Evolutionary conservation across 345 rosid species (phyloP).

Genomic region (Aquilaria yunnanensis): DNA sequence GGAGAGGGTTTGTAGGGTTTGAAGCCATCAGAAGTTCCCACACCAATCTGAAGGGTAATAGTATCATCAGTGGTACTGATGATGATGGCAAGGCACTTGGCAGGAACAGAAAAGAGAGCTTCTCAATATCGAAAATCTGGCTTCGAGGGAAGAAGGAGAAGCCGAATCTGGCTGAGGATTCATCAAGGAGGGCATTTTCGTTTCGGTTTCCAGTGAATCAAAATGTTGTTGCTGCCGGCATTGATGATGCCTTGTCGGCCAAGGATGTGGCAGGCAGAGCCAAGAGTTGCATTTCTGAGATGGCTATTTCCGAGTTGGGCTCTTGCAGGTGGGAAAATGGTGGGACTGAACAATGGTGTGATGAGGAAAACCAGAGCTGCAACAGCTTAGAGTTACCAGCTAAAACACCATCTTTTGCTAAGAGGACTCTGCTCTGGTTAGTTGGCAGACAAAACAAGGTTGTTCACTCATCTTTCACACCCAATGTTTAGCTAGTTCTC

Average conservation of each 20-base stretch:
- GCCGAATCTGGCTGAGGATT: slow-evolving; percentile 28
- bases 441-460: slow-evolving; percentile 90
- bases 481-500: slow-evolving; percentile 31
- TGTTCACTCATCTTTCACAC: slow-evolving; percentile 66
- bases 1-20: slow-evolving; percentile 44
- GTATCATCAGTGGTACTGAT: not conserved
- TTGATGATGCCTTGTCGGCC: slow-evolving; percentile 16
- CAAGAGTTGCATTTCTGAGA: slow-evolving; percentile 33
- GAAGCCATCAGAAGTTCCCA: slow-evolving; percentile 23
- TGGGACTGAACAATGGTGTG: slow-evolving; percentile 26
- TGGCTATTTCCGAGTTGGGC: slow-evolving; percentile 30
- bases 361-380: slow-evolving; percentile 43
- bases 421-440: slow-evolving; percentile 90
- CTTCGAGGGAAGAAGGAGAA: slow-evolving; percentile 59
- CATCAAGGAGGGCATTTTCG: slow-evolving; percentile 64
- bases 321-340: slow-evolving; percentile 34
- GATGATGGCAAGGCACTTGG: slow-evolving; percentile 20
- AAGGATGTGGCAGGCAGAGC: slow-evolving; percentile 15
- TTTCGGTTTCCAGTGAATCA: slow-evolving; percentile 37
- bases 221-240: slow-evolving; percentile 11
- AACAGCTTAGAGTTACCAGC: slow-evolving; percentile 32
- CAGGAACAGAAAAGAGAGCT: slow-evolving; percentile 53
- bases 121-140: slow-evolving; percentile 90
- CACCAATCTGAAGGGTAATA: slow-evolving; percentile 5
- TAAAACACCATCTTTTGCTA: slow-evolving; percentile 90